These are phyloP conservation scores for Secale cereale DNA, from an alignment of 176 grass and related monocot species.

Conservation along the genomic window DNA sequence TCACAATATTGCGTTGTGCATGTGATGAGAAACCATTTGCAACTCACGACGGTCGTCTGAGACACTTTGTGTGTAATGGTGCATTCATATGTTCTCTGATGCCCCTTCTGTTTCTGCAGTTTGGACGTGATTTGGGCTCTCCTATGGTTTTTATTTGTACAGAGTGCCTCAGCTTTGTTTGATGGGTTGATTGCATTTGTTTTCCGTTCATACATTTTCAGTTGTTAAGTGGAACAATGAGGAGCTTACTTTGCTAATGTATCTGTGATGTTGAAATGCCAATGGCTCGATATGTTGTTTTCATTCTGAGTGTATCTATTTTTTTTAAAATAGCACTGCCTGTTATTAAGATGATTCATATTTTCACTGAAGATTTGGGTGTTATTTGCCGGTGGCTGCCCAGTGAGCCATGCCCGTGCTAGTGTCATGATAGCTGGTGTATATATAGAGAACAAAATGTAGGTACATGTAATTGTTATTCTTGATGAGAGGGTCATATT, in stretches of 20 bases:
- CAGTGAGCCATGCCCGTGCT: neutral
- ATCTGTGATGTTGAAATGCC: neutral
- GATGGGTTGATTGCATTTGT: neutral
- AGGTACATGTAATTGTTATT: neutral
- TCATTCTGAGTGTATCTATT: neutral
- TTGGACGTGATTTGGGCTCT: neutral
- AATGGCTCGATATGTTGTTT: neutral
- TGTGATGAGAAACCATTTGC: conserved; percentile 28
- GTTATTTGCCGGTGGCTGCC: neutral
- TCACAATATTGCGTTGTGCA: neutral
- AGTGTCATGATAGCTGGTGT: neutral
- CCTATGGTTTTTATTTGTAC: neutral
- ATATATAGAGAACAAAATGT: neutral
- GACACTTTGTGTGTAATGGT: conserved; percentile 62
- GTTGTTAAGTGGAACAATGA: neutral
- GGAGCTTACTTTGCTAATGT: neutral
- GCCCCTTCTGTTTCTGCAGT: neutral
- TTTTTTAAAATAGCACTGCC: neutral
- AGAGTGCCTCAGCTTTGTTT: neutral
- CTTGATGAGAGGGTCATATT: neutral
- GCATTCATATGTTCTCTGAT: conserved; percentile 70
- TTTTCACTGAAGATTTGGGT: neutral
- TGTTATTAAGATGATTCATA: neutral
- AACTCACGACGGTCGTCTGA: conserved; percentile 63
- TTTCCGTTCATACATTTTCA: neutral